These are phyloP conservation scores for Calvatia gigantea DNA, from an alignment of 768 basidiomycete genomes.

Conservation along the genomic window DNA sequence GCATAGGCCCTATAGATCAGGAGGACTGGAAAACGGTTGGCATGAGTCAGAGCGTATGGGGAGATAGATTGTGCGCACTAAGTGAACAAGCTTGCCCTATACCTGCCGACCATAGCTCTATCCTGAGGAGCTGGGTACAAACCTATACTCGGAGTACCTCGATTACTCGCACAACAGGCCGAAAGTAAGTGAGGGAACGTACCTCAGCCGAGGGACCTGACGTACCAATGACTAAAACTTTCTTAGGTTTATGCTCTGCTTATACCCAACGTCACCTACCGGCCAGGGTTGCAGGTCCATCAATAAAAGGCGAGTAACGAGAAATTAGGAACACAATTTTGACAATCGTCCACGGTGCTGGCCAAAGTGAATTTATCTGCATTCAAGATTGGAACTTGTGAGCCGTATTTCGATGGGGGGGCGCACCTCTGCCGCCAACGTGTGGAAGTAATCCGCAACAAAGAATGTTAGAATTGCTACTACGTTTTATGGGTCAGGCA, in stretches of 20 bases:
- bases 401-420: neutral
- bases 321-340: neutral
- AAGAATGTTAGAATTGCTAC: neutral
- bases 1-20: neutral
- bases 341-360: neutral
- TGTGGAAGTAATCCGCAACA: neutral
- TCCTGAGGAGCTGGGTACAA: neutral
- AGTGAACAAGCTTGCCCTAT: neutral
- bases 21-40: neutral
- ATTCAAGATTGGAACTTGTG: neutral
- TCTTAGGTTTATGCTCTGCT: neutral
- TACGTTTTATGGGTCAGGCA: no score
- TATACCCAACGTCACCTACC: neutral
- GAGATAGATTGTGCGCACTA: no score
- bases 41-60: no score
- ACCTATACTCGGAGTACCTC: neutral
- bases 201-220: neutral
- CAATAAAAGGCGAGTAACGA: conserved; percentile 1
- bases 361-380: conserved; percentile 1
- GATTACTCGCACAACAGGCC: no score
- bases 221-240: neutral
- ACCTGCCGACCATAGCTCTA: neutral
- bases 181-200: no score
- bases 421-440: neutral
- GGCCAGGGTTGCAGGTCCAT: neutral